phyloP scores from a whole-genome alignment of 1,139 yeast genomes.

The Debaryomycetaceae sp. region DNA sequence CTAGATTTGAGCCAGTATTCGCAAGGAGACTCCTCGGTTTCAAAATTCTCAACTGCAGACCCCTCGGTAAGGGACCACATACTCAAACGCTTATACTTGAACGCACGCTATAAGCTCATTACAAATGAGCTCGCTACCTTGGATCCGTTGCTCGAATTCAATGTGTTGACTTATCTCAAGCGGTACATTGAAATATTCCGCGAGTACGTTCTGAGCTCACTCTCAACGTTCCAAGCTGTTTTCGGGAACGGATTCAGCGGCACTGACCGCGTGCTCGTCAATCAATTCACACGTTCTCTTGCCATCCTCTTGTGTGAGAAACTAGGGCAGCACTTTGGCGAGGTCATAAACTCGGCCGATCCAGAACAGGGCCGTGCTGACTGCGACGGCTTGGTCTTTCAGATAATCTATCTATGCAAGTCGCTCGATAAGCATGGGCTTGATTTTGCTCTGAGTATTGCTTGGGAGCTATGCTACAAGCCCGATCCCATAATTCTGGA shows the following conservation, averaged over 20 bases:
- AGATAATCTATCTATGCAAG: constrained; percentile 66
- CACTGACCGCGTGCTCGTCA: constrained; percentile 18
- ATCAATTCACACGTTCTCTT: constrained; percentile 24
- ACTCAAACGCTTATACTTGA: constrained; percentile 39
- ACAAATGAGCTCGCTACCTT: constrained; percentile 47
- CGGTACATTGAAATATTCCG: constrained; percentile 74
- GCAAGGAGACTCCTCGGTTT: not conserved
- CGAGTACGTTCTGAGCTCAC: constrained; percentile 67
- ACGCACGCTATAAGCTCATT: constrained; percentile 51
- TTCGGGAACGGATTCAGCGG: constrained; percentile 25
- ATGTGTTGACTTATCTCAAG: constrained; percentile 59
- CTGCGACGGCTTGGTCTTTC: constrained; percentile 56
- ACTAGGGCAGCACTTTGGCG: constrained; percentile 19
- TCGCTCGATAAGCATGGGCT: constrained; percentile 61
- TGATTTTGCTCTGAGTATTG: constrained; percentile 45
- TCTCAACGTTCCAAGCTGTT: constrained; percentile 55
- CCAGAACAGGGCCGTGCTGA: constrained; percentile 27
- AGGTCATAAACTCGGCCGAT: constrained; percentile 7
- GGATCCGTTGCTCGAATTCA: constrained; percentile 39
- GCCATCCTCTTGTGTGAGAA: constrained; percentile 17
- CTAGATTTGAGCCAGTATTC: constrained; percentile 25
- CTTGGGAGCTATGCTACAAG: constrained; percentile 22
- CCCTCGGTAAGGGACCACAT: constrained; percentile 6
- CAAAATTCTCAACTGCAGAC: constrained; percentile 3
- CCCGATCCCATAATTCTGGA: constrained; percentile 15